Evolutionary conservation across 441 rosid species (phyloP).

Genomic region (Corymbia calophylla): DNA sequence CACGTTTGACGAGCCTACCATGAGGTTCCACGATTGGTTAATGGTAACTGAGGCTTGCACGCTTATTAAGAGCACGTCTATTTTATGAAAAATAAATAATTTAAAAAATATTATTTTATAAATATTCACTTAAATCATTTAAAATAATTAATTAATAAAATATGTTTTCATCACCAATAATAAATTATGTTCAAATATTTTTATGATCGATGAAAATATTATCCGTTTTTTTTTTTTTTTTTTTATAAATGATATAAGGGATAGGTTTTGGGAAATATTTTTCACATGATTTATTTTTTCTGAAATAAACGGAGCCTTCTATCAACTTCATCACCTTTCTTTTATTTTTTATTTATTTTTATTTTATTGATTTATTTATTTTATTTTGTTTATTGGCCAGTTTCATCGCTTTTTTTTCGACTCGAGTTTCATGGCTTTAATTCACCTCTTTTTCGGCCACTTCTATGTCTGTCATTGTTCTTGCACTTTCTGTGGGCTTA

Average conservation of each 20-base stretch:
- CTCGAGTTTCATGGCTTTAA: neutral
- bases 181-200: no score
- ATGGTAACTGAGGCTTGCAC: no score
- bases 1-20: neutral
- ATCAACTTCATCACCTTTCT: neutral
- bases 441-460: neutral
- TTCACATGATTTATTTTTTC: no score
- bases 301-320: neutral
- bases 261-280: neutral
- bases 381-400: neutral
- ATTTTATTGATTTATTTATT: neutral
- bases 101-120: no score
- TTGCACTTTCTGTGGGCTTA: neutral
- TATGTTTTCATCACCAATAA: no score
- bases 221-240: no score
- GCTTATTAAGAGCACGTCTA: no score
- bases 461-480: neutral
- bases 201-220: no score
- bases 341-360: neutral
- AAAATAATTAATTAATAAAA: no score
- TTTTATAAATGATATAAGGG: neutral
- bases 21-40: no score
- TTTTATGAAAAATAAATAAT: no score
- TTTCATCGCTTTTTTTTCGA: neutral
- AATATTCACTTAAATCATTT: fast-evolving